Evolutionary conservation across 2,329 filamentous ascomycete genomes (phyloP).

Genomic region (Penicillium sp.): DNA sequence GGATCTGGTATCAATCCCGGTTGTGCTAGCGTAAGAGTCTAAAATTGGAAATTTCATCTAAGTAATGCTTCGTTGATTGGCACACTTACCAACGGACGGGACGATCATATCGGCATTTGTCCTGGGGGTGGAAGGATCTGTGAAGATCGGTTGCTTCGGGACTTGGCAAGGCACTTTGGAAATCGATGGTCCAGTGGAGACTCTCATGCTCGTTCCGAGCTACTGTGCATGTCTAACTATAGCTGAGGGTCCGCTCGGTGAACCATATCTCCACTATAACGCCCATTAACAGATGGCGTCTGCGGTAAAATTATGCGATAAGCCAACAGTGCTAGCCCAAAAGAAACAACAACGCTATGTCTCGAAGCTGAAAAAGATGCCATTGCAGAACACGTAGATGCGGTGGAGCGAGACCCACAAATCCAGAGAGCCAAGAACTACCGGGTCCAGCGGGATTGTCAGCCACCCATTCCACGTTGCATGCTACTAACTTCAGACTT

Average conservation of each 20-base stretch:
- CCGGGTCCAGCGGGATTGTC: background rate
- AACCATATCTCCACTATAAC: too few relatives aligned
- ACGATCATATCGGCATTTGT: conserved; percentile 1
- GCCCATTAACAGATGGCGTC: background rate
- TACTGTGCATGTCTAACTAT: too few relatives aligned
- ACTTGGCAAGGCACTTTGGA: background rate
- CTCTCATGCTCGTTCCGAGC: background rate
- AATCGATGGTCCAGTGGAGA: background rate
- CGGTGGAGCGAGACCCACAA: background rate
- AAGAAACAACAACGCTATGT: background rate
- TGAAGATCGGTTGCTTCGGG: background rate
- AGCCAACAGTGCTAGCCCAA: background rate
- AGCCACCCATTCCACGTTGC: background rate
- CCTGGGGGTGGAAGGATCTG: background rate
- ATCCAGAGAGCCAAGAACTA: background rate
- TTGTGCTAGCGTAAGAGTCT: background rate
- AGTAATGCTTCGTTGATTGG: background rate
- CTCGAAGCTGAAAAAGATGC: background rate
- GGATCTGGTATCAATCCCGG: background rate
- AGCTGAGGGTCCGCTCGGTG: background rate
- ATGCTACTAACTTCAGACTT: background rate
- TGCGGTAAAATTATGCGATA: background rate
- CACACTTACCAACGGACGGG: background rate
- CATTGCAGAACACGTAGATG: background rate
- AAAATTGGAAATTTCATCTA: background rate